These are phyloP conservation scores for Entomophthora muscae DNA, from an alignment of 371 early-diverging fungal genomes.

Conservation along the genomic window DNA sequence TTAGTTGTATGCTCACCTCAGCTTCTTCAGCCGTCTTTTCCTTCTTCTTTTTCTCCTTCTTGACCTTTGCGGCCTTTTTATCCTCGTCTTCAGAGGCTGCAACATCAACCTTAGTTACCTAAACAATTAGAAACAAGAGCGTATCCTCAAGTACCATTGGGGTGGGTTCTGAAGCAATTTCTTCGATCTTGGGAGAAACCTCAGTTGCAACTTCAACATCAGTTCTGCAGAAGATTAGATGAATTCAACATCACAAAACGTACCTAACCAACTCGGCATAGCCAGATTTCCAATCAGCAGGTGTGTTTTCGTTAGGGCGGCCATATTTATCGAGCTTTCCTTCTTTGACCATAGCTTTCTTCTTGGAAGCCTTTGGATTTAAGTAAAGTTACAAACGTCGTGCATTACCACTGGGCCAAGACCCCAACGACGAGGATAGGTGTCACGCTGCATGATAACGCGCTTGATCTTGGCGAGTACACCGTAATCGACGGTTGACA, in stretches of 20 bases:
- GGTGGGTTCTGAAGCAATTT: conserved; percentile 6
- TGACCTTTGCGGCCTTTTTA: conserved; percentile 16
- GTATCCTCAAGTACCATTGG: not conserved
- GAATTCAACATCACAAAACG: conserved; percentile 17
- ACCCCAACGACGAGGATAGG: conserved; percentile 97
- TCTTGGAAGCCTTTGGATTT: conserved; percentile 47
- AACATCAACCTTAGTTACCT: conserved; percentile 17
- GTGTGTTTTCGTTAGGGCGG: conserved; percentile 66
- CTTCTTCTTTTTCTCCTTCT: conserved; percentile 9
- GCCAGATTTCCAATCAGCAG: conserved; percentile 43
- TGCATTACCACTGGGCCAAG: conserved; percentile 57
- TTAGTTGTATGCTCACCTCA: not conserved
- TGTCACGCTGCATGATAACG: conserved; percentile 99
- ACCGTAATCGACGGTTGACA: conserved; percentile 84
- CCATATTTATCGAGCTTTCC: conserved; percentile 96
- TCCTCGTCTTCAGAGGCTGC: conserved; percentile 22
- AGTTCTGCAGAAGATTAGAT: conserved; percentile 16
- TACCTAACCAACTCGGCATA: conserved; percentile 41
- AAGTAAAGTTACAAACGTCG: not conserved
- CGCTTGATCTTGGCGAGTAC: conserved; percentile 98
- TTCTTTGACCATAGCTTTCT: conserved; percentile 92
- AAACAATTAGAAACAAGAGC: not conserved
- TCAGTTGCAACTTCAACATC: conserved; percentile 21
- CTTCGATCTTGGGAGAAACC: conserved; percentile 18
- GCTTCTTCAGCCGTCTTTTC: not conserved